A percentile compares a stretch with the other conserved stretches of the same genome.
phyloP scores from a whole-genome alignment of 805 yeast species.

The Kuraishia ogatae region DNA sequence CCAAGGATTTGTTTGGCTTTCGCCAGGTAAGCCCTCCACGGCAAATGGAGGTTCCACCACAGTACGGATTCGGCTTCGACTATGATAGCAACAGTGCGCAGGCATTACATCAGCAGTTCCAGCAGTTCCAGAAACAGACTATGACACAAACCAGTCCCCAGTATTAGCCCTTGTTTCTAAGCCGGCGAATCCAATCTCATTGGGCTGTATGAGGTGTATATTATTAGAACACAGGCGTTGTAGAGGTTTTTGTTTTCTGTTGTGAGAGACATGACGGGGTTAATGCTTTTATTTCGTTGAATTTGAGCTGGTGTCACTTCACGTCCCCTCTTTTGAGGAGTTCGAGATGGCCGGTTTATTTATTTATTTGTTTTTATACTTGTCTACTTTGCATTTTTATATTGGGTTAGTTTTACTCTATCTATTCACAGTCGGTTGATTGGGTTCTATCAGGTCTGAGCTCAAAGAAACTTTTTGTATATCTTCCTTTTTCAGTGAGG shows the following conservation, averaged over 20 bases:
- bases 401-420: not conserved
- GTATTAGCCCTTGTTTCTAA: not conserved
- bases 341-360: too few species aligned
- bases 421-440: not conserved
- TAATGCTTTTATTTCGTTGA: not conserved
- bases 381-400: not conserved
- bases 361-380: not conserved
- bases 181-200: too few species aligned
- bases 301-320: too few species aligned
- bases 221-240: too few species aligned
- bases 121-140: not conserved
- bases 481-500: not conserved
- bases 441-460: not conserved
- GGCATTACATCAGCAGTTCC: not conserved
- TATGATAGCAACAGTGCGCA: not conserved
- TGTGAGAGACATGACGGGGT: not conserved
- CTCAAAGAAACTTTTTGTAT: not conserved
- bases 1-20: not conserved
- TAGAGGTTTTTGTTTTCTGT: not conserved
- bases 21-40: not conserved
- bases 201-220: too few species aligned
- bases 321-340: too few species aligned
- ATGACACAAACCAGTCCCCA: not conserved
- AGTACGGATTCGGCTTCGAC: not conserved
- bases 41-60: not conserved